phyloP scores from a whole-genome alignment of 345 rosid genomes.

The Hibiscus trionum region DNA sequence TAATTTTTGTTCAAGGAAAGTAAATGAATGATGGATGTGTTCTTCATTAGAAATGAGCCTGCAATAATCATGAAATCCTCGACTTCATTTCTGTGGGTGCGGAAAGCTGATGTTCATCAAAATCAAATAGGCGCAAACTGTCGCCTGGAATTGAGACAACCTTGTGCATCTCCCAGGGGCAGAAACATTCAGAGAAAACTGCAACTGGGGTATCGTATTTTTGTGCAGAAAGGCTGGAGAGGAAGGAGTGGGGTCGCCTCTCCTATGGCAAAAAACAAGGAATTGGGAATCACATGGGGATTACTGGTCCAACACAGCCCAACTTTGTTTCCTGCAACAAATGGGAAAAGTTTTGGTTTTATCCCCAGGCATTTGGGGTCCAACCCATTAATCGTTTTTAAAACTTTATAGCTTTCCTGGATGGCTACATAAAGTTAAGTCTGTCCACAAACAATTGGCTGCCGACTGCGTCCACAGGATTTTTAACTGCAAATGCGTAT shows the following conservation, averaged over 20 bases:
- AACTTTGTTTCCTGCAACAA: not conserved
- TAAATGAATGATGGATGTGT: not conserved
- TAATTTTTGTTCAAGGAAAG: constrained; percentile 20
- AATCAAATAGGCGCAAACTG: not conserved
- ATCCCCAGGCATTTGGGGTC: constrained; percentile 4
- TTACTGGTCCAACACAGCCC: too few relatives aligned
- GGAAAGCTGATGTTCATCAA: not conserved
- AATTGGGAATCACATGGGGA: too few relatives aligned
- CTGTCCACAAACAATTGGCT: too few relatives aligned
- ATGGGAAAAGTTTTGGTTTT: not conserved
- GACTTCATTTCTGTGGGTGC: not conserved
- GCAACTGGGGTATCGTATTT: not conserved
- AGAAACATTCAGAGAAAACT: too few relatives aligned
- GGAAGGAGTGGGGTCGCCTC: not conserved
- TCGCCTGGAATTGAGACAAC: constrained; percentile 6
- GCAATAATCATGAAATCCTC: too few relatives aligned
- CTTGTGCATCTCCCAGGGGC: not conserved
- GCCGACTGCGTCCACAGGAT: too few relatives aligned
- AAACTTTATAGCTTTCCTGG: too few relatives aligned
- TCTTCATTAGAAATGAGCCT: too few relatives aligned
- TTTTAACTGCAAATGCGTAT: too few relatives aligned
- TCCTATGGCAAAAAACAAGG: not conserved
- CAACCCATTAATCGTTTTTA: not conserved
- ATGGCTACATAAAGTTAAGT: too few relatives aligned
- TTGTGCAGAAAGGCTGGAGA: not conserved